Base-by-base conservation (phyloP, 257 asterid genomes). In the Hygrophila difformis region DNA sequence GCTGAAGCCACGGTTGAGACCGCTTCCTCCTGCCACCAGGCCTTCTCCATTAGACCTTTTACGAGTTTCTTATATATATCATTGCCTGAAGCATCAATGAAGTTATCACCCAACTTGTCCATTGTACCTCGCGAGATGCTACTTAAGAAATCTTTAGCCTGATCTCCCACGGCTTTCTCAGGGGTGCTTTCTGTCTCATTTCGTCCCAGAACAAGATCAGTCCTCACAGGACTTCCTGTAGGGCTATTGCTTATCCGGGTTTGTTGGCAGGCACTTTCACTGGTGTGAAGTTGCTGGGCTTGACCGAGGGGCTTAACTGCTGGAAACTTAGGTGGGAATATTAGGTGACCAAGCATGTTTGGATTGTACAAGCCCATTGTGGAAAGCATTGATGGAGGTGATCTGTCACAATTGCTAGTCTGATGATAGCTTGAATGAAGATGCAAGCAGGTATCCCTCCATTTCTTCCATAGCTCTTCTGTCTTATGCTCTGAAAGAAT, bases 21-120 rank as follows among this genome's bases (percentile, higher is more conserved):
- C 0, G 98, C 96, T 20, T 85, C 94, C 4, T 72, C 73, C 60
- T 89, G 96, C 98, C 98, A 89, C 98, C 98, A 89, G 1, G 96
- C 94, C 44, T 64, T 73, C 69, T 72, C 96, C 96, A 79, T 79
- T 34, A 89, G 82, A 29, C 86, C 85, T 66, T 85, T 82, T 53
- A 77, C 79, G 49, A 89, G 93, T 62, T 69, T 82, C 21, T 89
- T 89, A 72, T 73, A 89, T 0, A 84, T 57, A 13, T 74, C 58
- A 33, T 56, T 67, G 6, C 79, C 72, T 26, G 31, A 36, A 78
- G 76, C 44, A 78, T 87, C n/a, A n/a, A n/a, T n/a, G n/a, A n/a
- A n/a, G n/a, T n/a, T n/a, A n/a, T n/a, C n/a, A n/a, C n/a, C n/a
- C n/a, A n/a, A n/a, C n/a, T n/a, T n/a, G n/a, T n/a, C n/a, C n/a